These are phyloP conservation scores for Hypoxylon perforatum DNA, from an alignment of 495 filamentous ascomycete genomes.

Conservation along the genomic window DNA sequence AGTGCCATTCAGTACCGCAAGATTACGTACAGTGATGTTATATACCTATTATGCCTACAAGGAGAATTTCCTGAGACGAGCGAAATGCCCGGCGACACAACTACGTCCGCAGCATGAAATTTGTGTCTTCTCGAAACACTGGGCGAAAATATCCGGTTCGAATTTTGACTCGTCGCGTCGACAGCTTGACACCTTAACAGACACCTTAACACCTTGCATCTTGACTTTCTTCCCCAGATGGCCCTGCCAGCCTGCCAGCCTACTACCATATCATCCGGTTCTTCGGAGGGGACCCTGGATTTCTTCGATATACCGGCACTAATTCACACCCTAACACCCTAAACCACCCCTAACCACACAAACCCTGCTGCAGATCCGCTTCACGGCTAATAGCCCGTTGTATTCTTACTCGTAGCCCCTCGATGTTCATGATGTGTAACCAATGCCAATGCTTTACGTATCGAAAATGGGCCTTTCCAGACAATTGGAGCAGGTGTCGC, in stretches of 20 bases:
- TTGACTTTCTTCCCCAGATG: conserved; percentile 36
- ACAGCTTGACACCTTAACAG: too few relatives aligned
- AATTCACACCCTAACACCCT: conserved; percentile 29
- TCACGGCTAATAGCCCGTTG: conserved; percentile 32
- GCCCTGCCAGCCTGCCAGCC: too few relatives aligned
- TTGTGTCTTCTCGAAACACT: conserved; percentile 31
- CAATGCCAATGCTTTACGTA: conserved; percentile 20
- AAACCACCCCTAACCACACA: too few relatives aligned
- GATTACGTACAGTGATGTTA: conserved; percentile 42
- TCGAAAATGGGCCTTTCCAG: conserved; percentile 30
- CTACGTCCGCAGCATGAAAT: conserved; percentile 32
- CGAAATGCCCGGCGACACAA: conserved; percentile 37
- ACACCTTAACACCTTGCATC: too few relatives aligned
- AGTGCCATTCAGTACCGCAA: conserved; percentile 36
- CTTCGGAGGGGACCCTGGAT: conserved; percentile 42
- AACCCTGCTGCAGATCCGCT: conserved; percentile 45
- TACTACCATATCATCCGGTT: conserved; percentile 42
- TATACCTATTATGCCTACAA: too few relatives aligned
- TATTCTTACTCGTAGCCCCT: conserved; percentile 26
- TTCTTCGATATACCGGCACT: conserved; percentile 40
- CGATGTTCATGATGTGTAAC: conserved; percentile 30
- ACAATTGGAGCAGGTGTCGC: conserved; percentile 26
- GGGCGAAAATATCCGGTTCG: conserved; percentile 33
- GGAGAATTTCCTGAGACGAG: conserved; percentile 31
- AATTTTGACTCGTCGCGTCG: conserved; percentile 28